Base-by-base conservation (phyloP, 2,329 filamentous ascomycete species). In the Plectosphaerella sp. region DNA sequence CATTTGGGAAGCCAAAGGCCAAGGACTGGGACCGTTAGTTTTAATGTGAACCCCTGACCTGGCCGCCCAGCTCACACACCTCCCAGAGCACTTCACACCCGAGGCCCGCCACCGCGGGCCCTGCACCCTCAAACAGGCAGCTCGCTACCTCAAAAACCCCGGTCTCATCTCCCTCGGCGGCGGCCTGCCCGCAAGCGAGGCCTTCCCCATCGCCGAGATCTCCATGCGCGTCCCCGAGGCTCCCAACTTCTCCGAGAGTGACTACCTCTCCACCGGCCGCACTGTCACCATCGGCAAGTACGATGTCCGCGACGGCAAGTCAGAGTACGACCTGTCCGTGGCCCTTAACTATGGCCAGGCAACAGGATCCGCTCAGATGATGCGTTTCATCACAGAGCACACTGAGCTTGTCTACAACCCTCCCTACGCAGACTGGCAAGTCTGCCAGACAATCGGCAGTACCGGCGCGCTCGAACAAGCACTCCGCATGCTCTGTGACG, bases 291-390 rank as follows among this genome's bases (percentile, higher is more conserved):
- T 90, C 18, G 90, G 89, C 46, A 99, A 97, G 73, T 86, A 96
- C 68, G 93, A 97, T 71, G 83, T 88, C 20, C 76, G 77, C 12
- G 77, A 88, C 47, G 83, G 80, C 18, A 62, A 65, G 18, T 63
- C 62, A 42, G 71, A 73, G 36, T 82, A 81, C 60, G 94, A 99
- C 71, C 82, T 99, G 49, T 84, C 89, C 45, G 90, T 95, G 56
- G 88, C 88, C 1, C 85, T 97, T 67, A 97, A 99, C 72, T 99
- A 99, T 67, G 90, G 89, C 35, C 91, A 96, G 72, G 86, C 91
- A 9, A 84, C 84, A 16, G 94, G 94, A 16, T 84, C 90, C 11
- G 88, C 91, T 4, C 94, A 96, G 72, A 77, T 99, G 68, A 75
- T 97, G 57, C 86, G 94, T 54, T 97, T 89, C 73, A 78, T 97